Percentiles rank a stretch among this genome's conserved stretches.
These are phyloP conservation scores for Schizonepeta tenuifolia DNA, from an alignment of 257 asterid genomes.

Conservation along the genomic window DNA sequence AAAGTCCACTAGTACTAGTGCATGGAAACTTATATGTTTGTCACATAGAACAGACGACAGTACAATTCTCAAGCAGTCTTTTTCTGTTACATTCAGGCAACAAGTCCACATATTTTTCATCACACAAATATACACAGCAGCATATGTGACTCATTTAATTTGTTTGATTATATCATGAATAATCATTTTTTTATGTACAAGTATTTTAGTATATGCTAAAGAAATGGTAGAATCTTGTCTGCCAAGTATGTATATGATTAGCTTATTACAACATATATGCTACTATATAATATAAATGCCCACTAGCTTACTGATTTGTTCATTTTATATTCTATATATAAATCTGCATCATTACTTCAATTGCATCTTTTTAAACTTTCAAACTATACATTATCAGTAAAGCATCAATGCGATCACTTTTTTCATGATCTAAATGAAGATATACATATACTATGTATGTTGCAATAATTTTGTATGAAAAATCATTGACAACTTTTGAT, in stretches of 20 bases:
- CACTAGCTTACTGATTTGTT: slow-evolving; percentile 9
- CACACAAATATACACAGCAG: slow-evolving; percentile 24
- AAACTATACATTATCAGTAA: slow-evolving; percentile 25
- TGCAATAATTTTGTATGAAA: background rate
- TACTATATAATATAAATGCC: background rate
- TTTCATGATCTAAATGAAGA: slow-evolving; percentile 24
- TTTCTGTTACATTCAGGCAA: slow-evolving; percentile 20
- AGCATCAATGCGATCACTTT: slow-evolving; percentile 34
- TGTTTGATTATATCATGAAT: slow-evolving; percentile 10
- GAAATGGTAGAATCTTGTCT: background rate
- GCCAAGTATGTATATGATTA: background rate
- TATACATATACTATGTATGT: background rate
- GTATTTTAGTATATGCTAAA: background rate
- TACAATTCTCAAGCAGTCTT: slow-evolving; percentile 28
- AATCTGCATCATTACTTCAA: slow-evolving; percentile 23
- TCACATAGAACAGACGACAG: slow-evolving; percentile 23
- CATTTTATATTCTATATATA: background rate
- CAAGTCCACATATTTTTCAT: slow-evolving; percentile 23
- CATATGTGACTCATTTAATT: slow-evolving; percentile 34
- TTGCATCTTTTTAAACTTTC: slow-evolving; percentile 1
- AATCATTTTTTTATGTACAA: background rate
- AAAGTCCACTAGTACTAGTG: slow-evolving; percentile 21
- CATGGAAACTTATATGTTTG: slow-evolving; percentile 26
- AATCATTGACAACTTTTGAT: background rate
- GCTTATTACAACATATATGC: background rate